A percentile compares a stretch with the other conserved stretches of the same genome.
These are phyloP conservation scores for Scenedesmus sp. DNA, from an alignment of 163 green algal genomes.

Conservation along the genomic window DNA sequence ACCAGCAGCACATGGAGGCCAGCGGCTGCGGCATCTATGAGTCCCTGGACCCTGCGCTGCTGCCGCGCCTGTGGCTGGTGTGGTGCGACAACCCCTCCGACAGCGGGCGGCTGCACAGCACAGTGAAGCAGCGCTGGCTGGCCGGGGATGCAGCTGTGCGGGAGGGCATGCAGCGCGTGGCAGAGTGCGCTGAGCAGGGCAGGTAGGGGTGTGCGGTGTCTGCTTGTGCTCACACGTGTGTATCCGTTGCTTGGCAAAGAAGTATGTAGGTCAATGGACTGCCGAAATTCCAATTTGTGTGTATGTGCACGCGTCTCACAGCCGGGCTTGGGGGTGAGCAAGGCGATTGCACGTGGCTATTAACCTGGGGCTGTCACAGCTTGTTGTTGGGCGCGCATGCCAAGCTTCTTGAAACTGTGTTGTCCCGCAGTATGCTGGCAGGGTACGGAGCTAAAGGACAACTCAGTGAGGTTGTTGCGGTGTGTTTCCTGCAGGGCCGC, in stretches of 20 bases:
- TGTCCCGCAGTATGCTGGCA: background rate
- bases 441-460: background rate
- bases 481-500: constrained; percentile 46
- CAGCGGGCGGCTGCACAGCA: constrained; percentile 83
- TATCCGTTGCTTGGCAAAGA: too few relatives aligned
- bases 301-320: too few relatives aligned
- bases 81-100: constrained; percentile 80
- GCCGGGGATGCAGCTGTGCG: constrained; percentile 65
- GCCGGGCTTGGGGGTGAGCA: too few relatives aligned
- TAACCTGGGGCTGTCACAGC: too few relatives aligned
- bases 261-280: too few relatives aligned
- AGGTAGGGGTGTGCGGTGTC: constrained; percentile 43
- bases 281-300: too few relatives aligned
- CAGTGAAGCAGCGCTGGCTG: constrained; percentile 66
- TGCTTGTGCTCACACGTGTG: too few relatives aligned
- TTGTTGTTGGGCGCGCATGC: too few relatives aligned
- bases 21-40: constrained; percentile 72
- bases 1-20: constrained; percentile 59
- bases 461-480: background rate
- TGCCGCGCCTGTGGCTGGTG: constrained; percentile 86
- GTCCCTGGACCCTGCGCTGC: constrained; percentile 61
- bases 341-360: too few relatives aligned
- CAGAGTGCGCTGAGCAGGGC: constrained; percentile 67
- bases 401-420: too few relatives aligned
- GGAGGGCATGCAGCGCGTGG: constrained; percentile 70